Evolutionary conservation across 2,329 filamentous ascomycete species (phyloP), one percentile per base, ranked within the genome.

Genomic region (Curvularia hawaiiensis): DNA sequence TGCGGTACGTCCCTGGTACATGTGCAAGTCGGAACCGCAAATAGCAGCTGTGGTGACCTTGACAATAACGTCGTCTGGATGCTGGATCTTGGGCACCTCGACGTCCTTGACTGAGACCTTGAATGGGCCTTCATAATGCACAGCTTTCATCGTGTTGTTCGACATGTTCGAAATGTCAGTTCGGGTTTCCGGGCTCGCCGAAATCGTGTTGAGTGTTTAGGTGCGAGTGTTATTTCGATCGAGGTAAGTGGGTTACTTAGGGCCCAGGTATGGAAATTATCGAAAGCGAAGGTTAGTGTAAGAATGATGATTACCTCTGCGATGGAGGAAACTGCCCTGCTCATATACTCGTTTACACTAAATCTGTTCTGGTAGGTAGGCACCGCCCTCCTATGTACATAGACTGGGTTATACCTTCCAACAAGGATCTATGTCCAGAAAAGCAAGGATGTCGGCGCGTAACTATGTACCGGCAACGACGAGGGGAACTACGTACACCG

Each of bases 1-100:
- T 6, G 85, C 85, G 0, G 85, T 89, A 51, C 86, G 76, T 1
- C 86, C 87, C 71, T 89, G 84, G 58, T 89, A 89, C 85, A 87
- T 87, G 70, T 86, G 74, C 57, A 78, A 63, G 58, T 78, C 71
- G 5, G 81, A 84, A 11, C 84, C 83, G 65, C 83, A 85, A 47
- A 85, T 85, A 3, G 82, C 83, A 50, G 85, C 83, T 7, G 85
- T 89, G 0, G 86, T 88, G 35, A 88, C 84, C 66, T 87, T 88
- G 71, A 88, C 83, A 58, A 88, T 85, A 33, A 82, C 80, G 76
- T 88, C 86, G 74, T 88, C 85, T 2, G 86, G 85, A 73, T 88
- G 86, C 68, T 87, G 77, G 22, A 90, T 78, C 67, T 80, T 82
- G 0, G 87, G 87, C 45, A 80, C 69, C 26, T 83, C 80, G 8